These are phyloP conservation scores for Phytophthora litchii DNA, from an alignment of 352 stramenopile genomes.

Conservation along the genomic window DNA sequence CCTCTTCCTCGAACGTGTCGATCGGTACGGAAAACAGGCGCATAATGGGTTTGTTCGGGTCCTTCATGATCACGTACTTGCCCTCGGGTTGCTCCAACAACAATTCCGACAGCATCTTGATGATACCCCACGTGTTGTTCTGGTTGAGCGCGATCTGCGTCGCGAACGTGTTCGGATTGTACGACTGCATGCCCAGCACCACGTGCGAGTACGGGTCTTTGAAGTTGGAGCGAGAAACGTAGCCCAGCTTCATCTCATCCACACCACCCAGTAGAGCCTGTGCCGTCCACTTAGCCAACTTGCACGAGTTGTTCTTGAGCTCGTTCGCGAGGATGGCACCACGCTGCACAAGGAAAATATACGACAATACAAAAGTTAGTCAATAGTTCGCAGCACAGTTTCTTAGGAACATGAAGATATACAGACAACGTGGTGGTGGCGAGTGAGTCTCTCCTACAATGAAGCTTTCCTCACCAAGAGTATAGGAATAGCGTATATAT, in stretches of 20 bases:
- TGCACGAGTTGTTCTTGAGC: conserved; percentile 99
- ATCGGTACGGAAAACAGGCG: conserved; percentile 96
- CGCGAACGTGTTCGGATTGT: conserved; percentile 97
- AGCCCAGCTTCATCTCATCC: conserved; percentile 98
- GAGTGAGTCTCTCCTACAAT: conserved; percentile 34
- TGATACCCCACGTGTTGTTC: conserved; percentile 98
- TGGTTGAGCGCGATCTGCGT: conserved; percentile 97
- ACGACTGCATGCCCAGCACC: conserved; percentile 96
- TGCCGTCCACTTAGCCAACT: conserved; percentile 98
- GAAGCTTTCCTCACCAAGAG: conserved; percentile 36
- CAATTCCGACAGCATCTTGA: conserved; percentile 95
- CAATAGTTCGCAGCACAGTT: conserved; percentile 1
- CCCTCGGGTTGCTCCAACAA: conserved; percentile 95
- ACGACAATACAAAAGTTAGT: conserved; percentile 22
- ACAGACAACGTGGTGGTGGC: conserved; percentile 7
- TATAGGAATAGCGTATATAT: conserved; percentile 71
- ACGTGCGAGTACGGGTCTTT: conserved; percentile 97
- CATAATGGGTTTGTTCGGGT: conserved; percentile 98
- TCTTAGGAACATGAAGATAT: conserved; percentile 4
- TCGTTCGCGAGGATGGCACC: conserved; percentile 97
- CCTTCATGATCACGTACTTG: conserved; percentile 99
- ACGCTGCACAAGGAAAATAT: conserved; percentile 61
- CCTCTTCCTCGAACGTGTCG: conserved; percentile 95
- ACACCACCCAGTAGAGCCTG: conserved; percentile 95
- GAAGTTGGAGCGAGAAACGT: conserved; percentile 93